Percentiles rank a stretch among this genome's conserved stretches.
Conservation (phyloP, 2,329 filamentous ascomycete species). For the Leptographium procerum region DNA sequence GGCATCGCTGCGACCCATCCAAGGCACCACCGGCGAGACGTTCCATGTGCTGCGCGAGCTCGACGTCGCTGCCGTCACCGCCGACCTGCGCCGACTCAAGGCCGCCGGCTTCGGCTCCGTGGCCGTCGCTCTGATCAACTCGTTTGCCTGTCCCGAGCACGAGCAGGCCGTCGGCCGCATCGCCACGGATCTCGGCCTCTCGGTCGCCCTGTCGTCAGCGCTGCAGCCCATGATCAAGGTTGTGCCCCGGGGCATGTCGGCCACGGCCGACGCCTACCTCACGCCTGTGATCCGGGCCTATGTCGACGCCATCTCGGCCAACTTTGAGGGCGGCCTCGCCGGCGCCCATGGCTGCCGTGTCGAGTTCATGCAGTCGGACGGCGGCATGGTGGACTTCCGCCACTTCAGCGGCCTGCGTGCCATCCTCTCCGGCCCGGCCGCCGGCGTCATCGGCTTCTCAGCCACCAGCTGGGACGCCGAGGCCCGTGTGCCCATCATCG, state of each 20-base stretch:
- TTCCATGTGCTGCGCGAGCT: conserved; percentile 45
- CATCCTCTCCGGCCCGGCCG: conserved; percentile 59
- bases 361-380: conserved; percentile 63
- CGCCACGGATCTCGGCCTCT: conserved; percentile 5
- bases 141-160: conserved; percentile 11
- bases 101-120: conserved; percentile 39
- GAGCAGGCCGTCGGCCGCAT: conserved; percentile 8
- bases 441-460: conserved; percentile 62
- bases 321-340: conserved; percentile 47
- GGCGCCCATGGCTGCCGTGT: conserved; percentile 38
- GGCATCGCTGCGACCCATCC: conserved; percentile 20
- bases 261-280: conserved; percentile 64
- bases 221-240: conserved; percentile 54
- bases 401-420: conserved; percentile 29
- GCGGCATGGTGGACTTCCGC: conserved; percentile 19
- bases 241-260: conserved; percentile 56
- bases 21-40: conserved; percentile 49
- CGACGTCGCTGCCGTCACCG: too few relatives aligned
- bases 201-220: neutral
- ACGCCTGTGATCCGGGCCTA: conserved; percentile 62
- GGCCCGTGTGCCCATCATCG: conserved; percentile 57
- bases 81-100: conserved; percentile 45
- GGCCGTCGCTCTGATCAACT: conserved; percentile 24
- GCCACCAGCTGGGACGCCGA: conserved; percentile 59
- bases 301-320: conserved; percentile 50